Conservation (phyloP, 139 green algal species). For the Asterochloris sp. region DNA sequence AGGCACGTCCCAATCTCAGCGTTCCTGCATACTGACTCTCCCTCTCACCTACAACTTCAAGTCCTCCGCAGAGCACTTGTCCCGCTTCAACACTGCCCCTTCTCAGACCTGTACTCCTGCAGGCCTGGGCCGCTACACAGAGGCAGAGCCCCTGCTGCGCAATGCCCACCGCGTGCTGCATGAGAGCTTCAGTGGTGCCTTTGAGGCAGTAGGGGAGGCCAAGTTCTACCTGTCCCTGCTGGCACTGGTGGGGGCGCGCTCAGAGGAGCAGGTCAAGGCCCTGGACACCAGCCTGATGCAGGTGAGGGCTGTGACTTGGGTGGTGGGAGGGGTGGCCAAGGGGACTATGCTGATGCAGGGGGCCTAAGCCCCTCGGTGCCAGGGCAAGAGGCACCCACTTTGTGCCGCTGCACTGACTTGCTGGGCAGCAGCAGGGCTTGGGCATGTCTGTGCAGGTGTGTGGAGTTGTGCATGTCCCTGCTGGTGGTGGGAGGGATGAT, state of each 20-base stretch:
- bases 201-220: conserved; percentile 3
- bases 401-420: not conserved
- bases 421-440: not conserved
- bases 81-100: not conserved
- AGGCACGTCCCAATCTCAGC: too few species aligned
- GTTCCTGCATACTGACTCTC: too few species aligned
- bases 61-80: too few species aligned
- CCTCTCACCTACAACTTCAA: too few species aligned
- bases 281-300: conserved; percentile 9
- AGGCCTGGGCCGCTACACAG: conserved; percentile 13
- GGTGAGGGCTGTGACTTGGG: not conserved
- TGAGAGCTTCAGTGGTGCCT: not conserved
- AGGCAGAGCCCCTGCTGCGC: conserved; percentile 1
- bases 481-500: not conserved
- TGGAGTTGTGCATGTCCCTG: not conserved
- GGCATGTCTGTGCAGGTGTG: not conserved
- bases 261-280: not conserved
- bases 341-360: not conserved
- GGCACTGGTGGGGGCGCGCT: not conserved
- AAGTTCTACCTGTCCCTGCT: conserved; percentile 12
- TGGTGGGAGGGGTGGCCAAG: not conserved
- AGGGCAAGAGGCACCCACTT: not conserved
- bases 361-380: not conserved
- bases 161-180: not conserved
- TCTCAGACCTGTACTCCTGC: not conserved